These are phyloP conservation scores for Solanum pimpinellifolium DNA, from an alignment of 257 asterid genomes.

Conservation along the genomic window DNA sequence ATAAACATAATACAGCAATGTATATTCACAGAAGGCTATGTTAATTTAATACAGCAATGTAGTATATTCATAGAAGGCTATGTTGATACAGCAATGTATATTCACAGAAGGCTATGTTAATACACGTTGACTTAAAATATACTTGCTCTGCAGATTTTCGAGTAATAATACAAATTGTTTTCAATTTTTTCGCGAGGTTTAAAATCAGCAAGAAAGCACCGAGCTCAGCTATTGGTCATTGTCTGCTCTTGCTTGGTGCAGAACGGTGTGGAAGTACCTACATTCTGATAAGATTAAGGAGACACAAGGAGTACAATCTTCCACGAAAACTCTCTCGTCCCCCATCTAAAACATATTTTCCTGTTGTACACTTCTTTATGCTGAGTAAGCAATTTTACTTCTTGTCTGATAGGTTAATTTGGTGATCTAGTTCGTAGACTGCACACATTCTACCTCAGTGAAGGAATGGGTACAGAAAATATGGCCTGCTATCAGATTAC, in stretches of 20 bases:
- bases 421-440: not conserved
- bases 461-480: not conserved
- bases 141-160: not conserved
- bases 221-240: not conserved
- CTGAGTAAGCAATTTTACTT: not conserved
- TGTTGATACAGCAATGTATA: not conserved
- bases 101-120: not conserved
- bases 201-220: not conserved
- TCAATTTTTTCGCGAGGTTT: not conserved
- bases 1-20: not conserved
- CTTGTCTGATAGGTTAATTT: not conserved
- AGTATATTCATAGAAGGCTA: too few relatives aligned
- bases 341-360: not conserved
- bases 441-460: not conserved
- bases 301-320: not conserved
- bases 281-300: not conserved
- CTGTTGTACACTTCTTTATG: not conserved
- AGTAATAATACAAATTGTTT: not conserved
- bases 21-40: not conserved
- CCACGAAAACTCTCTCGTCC: not conserved
- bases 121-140: not conserved
- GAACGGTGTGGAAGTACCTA: not conserved
- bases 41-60: not conserved
- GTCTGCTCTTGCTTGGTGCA: not conserved
- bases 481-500: not conserved